Evolutionary conservation across 2,329 filamentous ascomycete species (phyloP), one percentile per base, ranked within the genome.

Genomic region (Sporothrix variecibatus): DNA sequence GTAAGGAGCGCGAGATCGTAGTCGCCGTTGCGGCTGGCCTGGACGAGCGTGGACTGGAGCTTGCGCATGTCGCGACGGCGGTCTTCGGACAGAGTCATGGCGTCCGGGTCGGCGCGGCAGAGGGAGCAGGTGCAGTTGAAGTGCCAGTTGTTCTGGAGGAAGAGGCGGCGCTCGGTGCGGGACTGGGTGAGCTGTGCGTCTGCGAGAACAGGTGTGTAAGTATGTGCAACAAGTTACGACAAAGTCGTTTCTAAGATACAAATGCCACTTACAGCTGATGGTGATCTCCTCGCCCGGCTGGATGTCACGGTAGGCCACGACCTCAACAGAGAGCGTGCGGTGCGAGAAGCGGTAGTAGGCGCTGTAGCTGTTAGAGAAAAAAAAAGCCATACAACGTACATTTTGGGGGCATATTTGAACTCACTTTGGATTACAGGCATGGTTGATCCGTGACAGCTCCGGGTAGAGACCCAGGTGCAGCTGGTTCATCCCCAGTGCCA

Each of bases 381-480:
- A n/a, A n/a, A n/a, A n/a, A n/a, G n/a, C n/a, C n/a, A n/a, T n/a
- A 15, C 40, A 43, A 7, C 40, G 6, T 12, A 3, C 43, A 46
- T 46, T 17, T 46, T 17, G 12, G 43, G 20, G 43, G 43, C 20
- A 46, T 46, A 46, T 46, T 3, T 15, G 38, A 3, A 76, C 79
- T 68, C 72, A 83, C 82, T 82, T 83, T 49, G 82, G 81, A 71
- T 77, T 78, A 65, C 82, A 83, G 0, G 78, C 82, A 51, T 83
- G 82, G 73, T 83, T 83, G 51, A 83, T 69, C 40, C 81, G 80
- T 77, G 81, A 79, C 62, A 82, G 77, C 51, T 82, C 79, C 0
- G 81, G 77, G 69, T 80, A 83, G 8, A 83, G 75, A 0, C 78
- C 82, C 34, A 80, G 78, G 58, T 76, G 78, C 49, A 74, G 73